phyloP scores from a whole-genome alignment of 2,329 filamentous ascomycete species.

The Fusarium piperis region DNA sequence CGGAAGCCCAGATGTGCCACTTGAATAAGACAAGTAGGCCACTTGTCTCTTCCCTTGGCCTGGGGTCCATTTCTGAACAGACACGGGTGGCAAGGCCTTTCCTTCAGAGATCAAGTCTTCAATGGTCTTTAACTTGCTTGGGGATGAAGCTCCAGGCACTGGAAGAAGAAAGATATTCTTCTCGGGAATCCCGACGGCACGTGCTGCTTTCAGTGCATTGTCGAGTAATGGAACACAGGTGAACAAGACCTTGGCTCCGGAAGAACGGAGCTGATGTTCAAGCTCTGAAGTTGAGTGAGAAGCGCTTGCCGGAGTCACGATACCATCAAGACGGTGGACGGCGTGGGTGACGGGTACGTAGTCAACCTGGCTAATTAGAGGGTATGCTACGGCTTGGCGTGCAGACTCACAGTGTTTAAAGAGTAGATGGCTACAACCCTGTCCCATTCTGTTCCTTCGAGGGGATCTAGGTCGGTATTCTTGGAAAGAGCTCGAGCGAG shows the following conservation, averaged over 20 bases:
- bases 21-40: slow-evolving; percentile 83
- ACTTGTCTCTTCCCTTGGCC: slow-evolving; percentile 74
- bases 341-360: slow-evolving; percentile 80
- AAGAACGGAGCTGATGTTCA: slow-evolving; percentile 76
- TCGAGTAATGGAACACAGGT: slow-evolving; percentile 74
- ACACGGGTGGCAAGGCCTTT: slow-evolving; percentile 59
- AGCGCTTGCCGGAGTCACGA: slow-evolving; percentile 79
- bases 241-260: slow-evolving; percentile 75
- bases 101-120: slow-evolving; percentile 73
- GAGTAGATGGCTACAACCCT: slow-evolving; percentile 81
- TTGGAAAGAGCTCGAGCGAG: slow-evolving; percentile 73
- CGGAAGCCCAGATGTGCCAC: slow-evolving; percentile 81
- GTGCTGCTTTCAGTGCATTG: slow-evolving; percentile 70
- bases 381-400: fast-evolving
- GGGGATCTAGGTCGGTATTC: slow-evolving; percentile 75
- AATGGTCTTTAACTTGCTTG: slow-evolving; percentile 67
- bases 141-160: slow-evolving; percentile 57
- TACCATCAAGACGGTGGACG: slow-evolving; percentile 75
- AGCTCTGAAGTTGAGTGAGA: slow-evolving; percentile 76
- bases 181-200: slow-evolving; percentile 68
- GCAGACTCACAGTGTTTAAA: slow-evolving; percentile 73
- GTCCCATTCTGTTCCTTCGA: slow-evolving; percentile 79
- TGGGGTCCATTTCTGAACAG: slow-evolving; percentile 63
- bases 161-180: slow-evolving; percentile 75
- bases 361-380: slow-evolving; percentile 66